These are phyloP conservation scores for Bryum argenteum DNA, from an alignment of 225 moss, liverwort and hornwort genomes.

Conservation along the genomic window DNA sequence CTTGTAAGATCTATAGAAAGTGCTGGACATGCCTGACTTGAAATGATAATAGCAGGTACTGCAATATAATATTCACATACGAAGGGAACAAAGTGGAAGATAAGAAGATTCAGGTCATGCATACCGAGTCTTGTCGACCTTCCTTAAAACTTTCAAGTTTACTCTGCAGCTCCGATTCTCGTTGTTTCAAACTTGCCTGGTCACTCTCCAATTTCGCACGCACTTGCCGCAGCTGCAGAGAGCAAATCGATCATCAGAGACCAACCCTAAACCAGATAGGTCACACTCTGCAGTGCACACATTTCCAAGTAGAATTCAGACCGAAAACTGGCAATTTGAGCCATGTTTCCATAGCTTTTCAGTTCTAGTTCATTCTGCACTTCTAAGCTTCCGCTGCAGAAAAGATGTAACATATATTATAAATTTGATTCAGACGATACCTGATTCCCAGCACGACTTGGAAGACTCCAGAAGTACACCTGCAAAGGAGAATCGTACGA, in stretches of 20 bases:
- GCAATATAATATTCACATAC: background rate
- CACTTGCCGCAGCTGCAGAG: constrained; percentile 62
- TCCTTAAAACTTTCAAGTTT: constrained; percentile 62
- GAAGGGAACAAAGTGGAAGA: background rate
- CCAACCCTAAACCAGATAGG: no score
- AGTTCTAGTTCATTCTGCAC: background rate
- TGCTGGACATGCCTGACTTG: no score
- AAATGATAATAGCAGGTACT: background rate
- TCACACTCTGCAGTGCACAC: no score
- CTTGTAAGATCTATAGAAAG: no score
- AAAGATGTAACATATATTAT: background rate
- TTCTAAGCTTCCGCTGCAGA: background rate
- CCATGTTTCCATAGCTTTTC: no score
- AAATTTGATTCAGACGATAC: constrained; percentile 31
- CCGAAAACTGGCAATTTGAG: background rate
- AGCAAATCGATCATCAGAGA: no score
- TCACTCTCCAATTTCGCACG: constrained; percentile 64
- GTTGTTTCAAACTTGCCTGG: constrained; percentile 44
- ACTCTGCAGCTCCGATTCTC: constrained; percentile 56
- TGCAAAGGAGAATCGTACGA: constrained; percentile 18
- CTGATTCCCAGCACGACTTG: constrained; percentile 87
- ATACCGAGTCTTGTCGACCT: constrained; percentile 75
- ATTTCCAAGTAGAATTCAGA: no score
- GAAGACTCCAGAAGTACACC: constrained; percentile 95
- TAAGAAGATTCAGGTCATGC: constrained; percentile 3